Conservation (phyloP, 371 early-diverging fungal genomes). For the Massospora cicadina region DNA sequence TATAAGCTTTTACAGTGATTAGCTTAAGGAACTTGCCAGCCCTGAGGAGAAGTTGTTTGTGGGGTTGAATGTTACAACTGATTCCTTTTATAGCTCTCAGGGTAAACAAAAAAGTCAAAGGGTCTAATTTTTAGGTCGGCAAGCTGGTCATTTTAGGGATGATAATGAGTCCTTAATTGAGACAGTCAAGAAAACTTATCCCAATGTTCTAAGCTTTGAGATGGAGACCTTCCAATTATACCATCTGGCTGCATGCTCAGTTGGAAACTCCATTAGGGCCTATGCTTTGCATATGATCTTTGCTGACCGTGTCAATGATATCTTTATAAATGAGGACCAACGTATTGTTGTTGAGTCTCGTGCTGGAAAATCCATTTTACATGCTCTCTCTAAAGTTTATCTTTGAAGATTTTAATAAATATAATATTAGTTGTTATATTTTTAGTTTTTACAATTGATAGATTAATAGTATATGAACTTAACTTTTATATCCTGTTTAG, state of each 20-base stretch:
- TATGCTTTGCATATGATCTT: constrained; percentile 76
- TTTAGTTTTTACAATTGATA: too few relatives aligned
- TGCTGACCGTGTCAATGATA: constrained; percentile 53
- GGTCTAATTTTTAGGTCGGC: constrained; percentile 22
- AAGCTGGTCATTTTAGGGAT: constrained; percentile 59
- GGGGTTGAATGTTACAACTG: constrained; percentile 70
- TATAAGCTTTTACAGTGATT: too few relatives aligned
- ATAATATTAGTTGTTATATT: too few relatives aligned
- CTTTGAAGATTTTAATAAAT: too few relatives aligned
- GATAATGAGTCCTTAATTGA: constrained; percentile 45
- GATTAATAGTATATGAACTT: too few relatives aligned
- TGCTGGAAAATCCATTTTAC: constrained; percentile 54
- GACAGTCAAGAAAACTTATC: constrained; percentile 22
- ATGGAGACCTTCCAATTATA: constrained; percentile 84
- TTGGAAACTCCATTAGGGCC: constrained; percentile 36
- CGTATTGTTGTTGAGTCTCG: constrained; percentile 34
- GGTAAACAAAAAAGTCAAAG: constrained; percentile 15
- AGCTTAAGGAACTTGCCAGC: constrained; percentile 13
- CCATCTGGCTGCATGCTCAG: constrained; percentile 45
- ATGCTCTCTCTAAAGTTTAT: constrained; percentile 27
- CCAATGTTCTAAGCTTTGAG: constrained; percentile 52
- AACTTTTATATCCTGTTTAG: too few relatives aligned
- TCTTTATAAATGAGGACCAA: constrained; percentile 47
- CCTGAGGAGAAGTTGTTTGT: constrained; percentile 35
- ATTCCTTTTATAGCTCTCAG: constrained; percentile 84